Evolutionary conservation across 1,284 basidiomycete species (phyloP).

Genomic region (Rhodotorula glutinis): DNA sequence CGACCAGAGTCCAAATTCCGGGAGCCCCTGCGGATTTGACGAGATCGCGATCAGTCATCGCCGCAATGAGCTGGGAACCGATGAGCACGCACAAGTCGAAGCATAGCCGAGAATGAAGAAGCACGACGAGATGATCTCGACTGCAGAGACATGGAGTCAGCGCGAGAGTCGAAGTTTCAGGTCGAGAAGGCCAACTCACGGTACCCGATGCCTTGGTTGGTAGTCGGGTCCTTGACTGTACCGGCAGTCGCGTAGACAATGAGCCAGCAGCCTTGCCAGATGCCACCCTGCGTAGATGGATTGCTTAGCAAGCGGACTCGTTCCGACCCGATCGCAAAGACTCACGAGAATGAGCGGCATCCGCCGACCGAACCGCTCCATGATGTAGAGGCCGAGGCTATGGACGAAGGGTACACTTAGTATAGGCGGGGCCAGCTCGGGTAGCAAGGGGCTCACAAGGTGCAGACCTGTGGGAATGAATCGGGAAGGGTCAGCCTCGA

Average conservation of each 20-base stretch:
- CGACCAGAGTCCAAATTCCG: constrained; percentile 62
- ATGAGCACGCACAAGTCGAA: constrained; percentile 65
- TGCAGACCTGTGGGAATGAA: neutral
- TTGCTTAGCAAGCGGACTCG: too few species aligned
- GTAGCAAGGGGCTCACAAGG: too few species aligned
- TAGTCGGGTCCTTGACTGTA: constrained; percentile 59
- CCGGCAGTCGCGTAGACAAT: constrained; percentile 74
- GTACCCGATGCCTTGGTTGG: constrained; percentile 46
- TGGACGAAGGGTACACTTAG: too few species aligned
- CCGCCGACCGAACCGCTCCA: constrained; percentile 65
- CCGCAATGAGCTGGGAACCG: too few species aligned
- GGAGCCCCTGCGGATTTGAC: constrained; percentile 19
- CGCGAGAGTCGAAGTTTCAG: neutral
- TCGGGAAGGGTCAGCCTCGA: constrained; percentile 41
- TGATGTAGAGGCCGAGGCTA: constrained; percentile 62
- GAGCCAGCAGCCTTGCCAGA: constrained; percentile 70
- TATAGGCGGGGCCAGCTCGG: too few species aligned
- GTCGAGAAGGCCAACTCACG: constrained; percentile 52
- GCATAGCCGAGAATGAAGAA: constrained; percentile 75
- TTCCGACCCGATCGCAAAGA: too few species aligned
- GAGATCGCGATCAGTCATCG: neutral
- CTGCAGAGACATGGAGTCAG: neutral
- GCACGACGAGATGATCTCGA: constrained; percentile 71
- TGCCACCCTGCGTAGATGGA: constrained; percentile 52
- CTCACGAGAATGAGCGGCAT: constrained; percentile 57